These are phyloP conservation scores for Murraya koenigii DNA, from an alignment of 345 rosid species.

Conservation along the genomic window DNA sequence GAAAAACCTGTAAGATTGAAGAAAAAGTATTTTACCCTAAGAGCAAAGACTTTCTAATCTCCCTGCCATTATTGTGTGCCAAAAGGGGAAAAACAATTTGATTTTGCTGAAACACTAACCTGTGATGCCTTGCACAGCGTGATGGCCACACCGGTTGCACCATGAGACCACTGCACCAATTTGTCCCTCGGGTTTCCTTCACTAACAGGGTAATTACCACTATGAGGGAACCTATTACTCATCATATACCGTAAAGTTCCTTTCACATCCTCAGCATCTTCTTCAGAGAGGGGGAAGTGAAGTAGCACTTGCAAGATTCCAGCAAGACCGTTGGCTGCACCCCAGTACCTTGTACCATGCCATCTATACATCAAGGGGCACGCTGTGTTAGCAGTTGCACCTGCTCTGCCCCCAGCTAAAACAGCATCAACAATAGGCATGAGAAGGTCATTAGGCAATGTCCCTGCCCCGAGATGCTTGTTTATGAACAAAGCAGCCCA, in stretches of 20 bases:
- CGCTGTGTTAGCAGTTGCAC: constrained; percentile 61
- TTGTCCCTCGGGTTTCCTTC: constrained; percentile 89
- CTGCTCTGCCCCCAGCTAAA: constrained; percentile 83
- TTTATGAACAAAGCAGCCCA: constrained; percentile 82
- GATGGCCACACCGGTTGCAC: constrained; percentile 75
- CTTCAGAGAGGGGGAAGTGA: constrained; percentile 63
- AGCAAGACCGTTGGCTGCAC: constrained; percentile 88
- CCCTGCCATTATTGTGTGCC: no score
- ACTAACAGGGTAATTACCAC: constrained; percentile 85
- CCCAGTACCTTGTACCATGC: constrained; percentile 94
- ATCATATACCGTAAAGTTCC: constrained; percentile 85
- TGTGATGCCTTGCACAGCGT: constrained; percentile 85
- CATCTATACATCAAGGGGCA: constrained; percentile 93
- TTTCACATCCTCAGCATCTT: constrained; percentile 62
- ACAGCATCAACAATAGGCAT: constrained; percentile 72
- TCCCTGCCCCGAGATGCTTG: constrained; percentile 61
- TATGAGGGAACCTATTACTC: constrained; percentile 71
- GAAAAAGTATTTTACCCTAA: neutral
- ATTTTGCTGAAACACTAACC: constrained; percentile 24
- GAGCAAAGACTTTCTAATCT: no score
- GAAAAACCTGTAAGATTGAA: constrained; percentile 42
- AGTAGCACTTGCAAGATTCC: constrained; percentile 82
- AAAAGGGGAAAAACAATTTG: no score
- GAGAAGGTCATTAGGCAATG: constrained; percentile 47
- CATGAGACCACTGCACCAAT: constrained; percentile 90